These are phyloP conservation scores for Ceriops zippeliana DNA, from an alignment of 345 rosid species.

Conservation along the genomic window DNA sequence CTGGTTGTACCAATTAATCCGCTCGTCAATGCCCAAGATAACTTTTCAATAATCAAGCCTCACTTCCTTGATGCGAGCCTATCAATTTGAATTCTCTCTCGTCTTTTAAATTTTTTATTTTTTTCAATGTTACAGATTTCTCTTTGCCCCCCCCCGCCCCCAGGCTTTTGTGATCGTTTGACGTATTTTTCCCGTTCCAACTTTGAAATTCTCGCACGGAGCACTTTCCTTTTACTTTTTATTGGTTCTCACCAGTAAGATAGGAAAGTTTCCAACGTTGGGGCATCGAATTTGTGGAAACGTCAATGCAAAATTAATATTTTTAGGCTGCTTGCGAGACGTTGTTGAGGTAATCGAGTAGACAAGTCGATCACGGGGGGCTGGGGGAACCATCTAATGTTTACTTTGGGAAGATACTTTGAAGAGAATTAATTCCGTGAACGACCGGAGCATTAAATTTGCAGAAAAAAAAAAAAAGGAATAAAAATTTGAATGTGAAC, in stretches of 20 bases:
- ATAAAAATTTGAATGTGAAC: too few relatives aligned
- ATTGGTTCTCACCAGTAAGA: neutral
- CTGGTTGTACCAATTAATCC: neutral
- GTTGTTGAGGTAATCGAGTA: too few relatives aligned
- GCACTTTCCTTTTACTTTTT: neutral
- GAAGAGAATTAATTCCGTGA: too few relatives aligned
- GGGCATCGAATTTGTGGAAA: too few relatives aligned
- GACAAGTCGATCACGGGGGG: too few relatives aligned
- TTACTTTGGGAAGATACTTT: too few relatives aligned
- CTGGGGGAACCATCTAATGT: too few relatives aligned
- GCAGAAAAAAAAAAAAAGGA: too few relatives aligned
- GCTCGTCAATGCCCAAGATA: neutral
- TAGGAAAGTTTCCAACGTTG: neutral
- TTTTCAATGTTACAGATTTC: conserved; percentile 5
- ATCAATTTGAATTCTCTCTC: neutral
- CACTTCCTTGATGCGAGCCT: neutral
- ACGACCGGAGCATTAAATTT: too few relatives aligned
- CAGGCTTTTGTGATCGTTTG: conserved; percentile 23
- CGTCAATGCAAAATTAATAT: too few relatives aligned
- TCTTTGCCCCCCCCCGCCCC: conserved; percentile 15
- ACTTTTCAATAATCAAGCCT: neutral
- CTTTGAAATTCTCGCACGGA: neutral
- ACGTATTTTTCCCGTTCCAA: conserved; percentile 32
- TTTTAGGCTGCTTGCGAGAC: too few relatives aligned
- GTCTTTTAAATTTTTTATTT: neutral